Conservation (phyloP, 1,139 yeast species). For the Magnusiomyces fungicola region DNA sequence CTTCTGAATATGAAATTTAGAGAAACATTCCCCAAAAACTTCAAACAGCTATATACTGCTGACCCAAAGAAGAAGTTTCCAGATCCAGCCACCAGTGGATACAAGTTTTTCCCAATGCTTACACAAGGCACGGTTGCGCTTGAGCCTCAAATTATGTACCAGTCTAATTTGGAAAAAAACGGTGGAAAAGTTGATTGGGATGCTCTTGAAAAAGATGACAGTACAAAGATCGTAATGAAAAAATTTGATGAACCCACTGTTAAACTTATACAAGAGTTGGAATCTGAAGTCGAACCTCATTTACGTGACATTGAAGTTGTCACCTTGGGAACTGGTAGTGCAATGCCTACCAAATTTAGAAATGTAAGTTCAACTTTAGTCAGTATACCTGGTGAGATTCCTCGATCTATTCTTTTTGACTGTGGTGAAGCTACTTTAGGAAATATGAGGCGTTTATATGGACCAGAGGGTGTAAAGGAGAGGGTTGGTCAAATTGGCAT, state of each 20-base stretch:
- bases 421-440: conserved; percentile 94
- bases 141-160: conserved; percentile 20
- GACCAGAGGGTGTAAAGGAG: conserved; percentile 36
- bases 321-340: conserved; percentile 91
- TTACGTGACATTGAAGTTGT: conserved; percentile 46
- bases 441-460: conserved; percentile 55
- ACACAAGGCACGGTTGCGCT: conserved; percentile 18
- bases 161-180: conserved; percentile 10
- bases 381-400: not conserved
- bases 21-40: conserved; percentile 45
- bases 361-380: conserved; percentile 58
- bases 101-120: too few relatives aligned
- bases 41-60: conserved; percentile 42
- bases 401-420: conserved; percentile 48
- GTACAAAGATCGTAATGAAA: not conserved
- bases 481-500: conserved; percentile 53
- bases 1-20: conserved; percentile 50
- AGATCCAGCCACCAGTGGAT: too few relatives aligned
- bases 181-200: conserved; percentile 17
- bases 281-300: conserved; percentile 9
- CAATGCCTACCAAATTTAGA: conserved; percentile 76
- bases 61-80: conserved; percentile 18
- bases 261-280: conserved; percentile 5
- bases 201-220: not conserved
- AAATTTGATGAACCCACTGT: not conserved